Conservation (phyloP, 2,329 filamentous ascomycete species). For the Exophiala lecanii-corni region DNA sequence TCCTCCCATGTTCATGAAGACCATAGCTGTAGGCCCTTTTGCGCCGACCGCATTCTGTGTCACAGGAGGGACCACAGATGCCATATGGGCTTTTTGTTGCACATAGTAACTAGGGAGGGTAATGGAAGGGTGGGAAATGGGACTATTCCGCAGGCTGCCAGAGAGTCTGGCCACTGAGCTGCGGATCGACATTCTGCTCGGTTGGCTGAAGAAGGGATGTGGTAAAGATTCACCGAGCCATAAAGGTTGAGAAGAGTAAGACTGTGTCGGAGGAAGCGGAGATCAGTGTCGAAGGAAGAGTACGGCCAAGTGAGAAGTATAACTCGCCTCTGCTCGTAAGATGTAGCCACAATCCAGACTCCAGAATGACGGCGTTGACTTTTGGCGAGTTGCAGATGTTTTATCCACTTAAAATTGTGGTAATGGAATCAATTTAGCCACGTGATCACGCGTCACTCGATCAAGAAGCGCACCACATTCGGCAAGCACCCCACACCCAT, state of each 20-base stretch:
- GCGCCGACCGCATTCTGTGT: slow-evolving; percentile 68
- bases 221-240: slow-evolving; percentile 12
- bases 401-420: not conserved
- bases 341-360: not conserved
- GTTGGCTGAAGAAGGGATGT: not conserved
- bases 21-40: slow-evolving; percentile 90
- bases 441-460: not conserved
- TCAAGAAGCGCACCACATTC: no score
- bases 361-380: not conserved
- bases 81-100: slow-evolving; percentile 37
- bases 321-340: not conserved
- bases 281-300: not conserved
- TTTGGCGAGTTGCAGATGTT: not conserved
- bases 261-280: not conserved
- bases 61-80: slow-evolving; percentile 67
- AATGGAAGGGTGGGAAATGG: slow-evolving; percentile 3
- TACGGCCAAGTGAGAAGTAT: not conserved
- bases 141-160: slow-evolving; percentile 9
- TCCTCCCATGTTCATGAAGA: slow-evolving; percentile 98
- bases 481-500: no score
- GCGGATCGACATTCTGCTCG: slow-evolving; percentile 17
- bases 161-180: slow-evolving; percentile 9
- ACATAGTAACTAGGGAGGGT: slow-evolving; percentile 5
- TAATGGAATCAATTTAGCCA: not conserved
- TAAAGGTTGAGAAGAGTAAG: not conserved